A percentile compares a stretch with the other conserved stretches of the same genome.
These are phyloP conservation scores for Neophaeococcomyces aloes DNA, from an alignment of 2,329 filamentous ascomycete species.

Conservation along the genomic window DNA sequence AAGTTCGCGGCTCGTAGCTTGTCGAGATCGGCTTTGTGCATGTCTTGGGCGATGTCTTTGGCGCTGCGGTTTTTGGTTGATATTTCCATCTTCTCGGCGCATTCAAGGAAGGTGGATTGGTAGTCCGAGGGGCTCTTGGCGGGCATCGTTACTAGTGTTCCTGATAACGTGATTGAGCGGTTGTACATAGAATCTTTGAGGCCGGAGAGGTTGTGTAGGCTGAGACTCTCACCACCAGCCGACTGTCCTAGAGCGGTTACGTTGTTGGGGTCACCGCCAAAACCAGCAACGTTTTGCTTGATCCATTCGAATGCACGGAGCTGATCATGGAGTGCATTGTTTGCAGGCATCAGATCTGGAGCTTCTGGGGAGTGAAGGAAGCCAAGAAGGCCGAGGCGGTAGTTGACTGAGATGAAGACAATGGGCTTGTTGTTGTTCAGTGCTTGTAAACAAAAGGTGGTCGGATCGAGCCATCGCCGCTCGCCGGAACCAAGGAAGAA, in stretches of 20 bases:
- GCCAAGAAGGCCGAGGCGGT: constrained; percentile 27
- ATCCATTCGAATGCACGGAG: constrained; percentile 32
- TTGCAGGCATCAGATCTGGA: constrained; percentile 21
- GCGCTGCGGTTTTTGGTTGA: constrained; percentile 37
- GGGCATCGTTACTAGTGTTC: constrained; percentile 20
- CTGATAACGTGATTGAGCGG: constrained; percentile 9
- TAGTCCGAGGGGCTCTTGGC: constrained; percentile 13
- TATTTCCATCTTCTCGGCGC: constrained; percentile 36
- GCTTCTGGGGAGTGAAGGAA: constrained; percentile 20
- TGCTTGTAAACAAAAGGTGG: background rate
- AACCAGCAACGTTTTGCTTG: constrained; percentile 30
- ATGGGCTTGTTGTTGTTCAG: background rate
- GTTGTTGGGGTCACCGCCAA: constrained; percentile 33
- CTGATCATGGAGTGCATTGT: constrained; percentile 36
- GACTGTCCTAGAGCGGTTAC: constrained; percentile 38
- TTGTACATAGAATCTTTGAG: constrained; percentile 4
- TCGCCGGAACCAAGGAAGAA: constrained; percentile 2
- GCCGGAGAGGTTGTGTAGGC: constrained; percentile 6
- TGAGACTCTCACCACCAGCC: constrained; percentile 32
- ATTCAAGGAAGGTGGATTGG: constrained; percentile 28
- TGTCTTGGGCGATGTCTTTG: constrained; percentile 38
- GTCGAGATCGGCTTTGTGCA: constrained; percentile 6
- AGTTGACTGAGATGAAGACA: constrained; percentile 25
- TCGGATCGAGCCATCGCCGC: background rate
- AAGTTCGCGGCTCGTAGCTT: background rate